Evolutionary conservation across 345 rosid genomes (phyloP).

Genomic region (Acer campestre): DNA sequence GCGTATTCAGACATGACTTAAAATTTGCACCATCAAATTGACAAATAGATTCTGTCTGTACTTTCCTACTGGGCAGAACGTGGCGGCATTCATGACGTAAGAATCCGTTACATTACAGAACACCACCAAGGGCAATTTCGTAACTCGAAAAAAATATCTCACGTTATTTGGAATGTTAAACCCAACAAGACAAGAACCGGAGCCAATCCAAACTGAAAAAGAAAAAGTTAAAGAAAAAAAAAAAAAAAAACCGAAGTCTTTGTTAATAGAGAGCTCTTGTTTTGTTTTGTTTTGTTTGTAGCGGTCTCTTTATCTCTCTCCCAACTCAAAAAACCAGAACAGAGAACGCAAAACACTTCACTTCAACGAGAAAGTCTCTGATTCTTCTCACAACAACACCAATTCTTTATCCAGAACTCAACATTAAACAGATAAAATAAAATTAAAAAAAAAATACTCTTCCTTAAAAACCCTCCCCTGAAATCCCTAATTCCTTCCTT

Average conservation of each 20-base stretch:
- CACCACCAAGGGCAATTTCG: neutral
- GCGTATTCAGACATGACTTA: neutral
- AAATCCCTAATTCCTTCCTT: constrained; percentile 28
- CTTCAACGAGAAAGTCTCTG: neutral
- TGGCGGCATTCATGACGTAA: neutral
- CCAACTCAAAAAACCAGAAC: neutral
- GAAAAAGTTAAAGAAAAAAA: too few species aligned
- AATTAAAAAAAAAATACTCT: neutral
- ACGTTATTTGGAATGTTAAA: neutral
- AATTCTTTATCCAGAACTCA: neutral
- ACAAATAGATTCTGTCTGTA: neutral
- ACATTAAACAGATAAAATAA: neutral
- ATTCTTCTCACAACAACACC: neutral
- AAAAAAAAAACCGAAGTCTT: neutral
- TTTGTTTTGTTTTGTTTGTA: too few species aligned
- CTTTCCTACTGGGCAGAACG: neutral
- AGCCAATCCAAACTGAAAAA: neutral
- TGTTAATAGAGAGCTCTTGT: too few species aligned
- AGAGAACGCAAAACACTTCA: neutral
- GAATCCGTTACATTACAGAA: neutral
- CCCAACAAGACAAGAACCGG: neutral
- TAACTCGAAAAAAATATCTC: neutral
- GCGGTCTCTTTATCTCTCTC: neutral
- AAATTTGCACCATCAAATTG: neutral
- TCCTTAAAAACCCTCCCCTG: neutral